Evolutionary conservation across 2,329 filamentous ascomycete species (phyloP).

Genomic region (Elsinoe fawcettii): DNA sequence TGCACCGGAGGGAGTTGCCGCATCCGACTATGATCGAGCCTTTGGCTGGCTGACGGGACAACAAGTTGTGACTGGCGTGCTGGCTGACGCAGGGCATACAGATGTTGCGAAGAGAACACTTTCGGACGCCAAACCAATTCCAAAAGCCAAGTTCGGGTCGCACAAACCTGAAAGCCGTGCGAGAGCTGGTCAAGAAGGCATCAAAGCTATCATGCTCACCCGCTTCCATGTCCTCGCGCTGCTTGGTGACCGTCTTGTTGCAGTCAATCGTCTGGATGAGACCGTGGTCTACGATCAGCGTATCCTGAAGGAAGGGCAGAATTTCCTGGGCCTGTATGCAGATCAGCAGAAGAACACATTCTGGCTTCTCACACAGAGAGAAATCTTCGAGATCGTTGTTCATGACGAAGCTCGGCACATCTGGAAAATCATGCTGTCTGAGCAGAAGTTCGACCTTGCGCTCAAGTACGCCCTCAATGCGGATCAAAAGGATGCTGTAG

Average conservation of each 20-base stretch:
- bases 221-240: slow-evolving; percentile 89
- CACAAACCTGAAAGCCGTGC: slow-evolving; percentile 49
- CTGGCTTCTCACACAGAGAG: slow-evolving; percentile 85
- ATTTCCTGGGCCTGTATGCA: slow-evolving; percentile 72
- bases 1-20: slow-evolving; percentile 45
- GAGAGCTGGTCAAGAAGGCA: slow-evolving; percentile 60
- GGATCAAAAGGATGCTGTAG: slow-evolving; percentile 80
- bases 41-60: slow-evolving; percentile 89
- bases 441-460: slow-evolving; percentile 81
- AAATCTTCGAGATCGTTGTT: slow-evolving; percentile 90
- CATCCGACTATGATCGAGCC: slow-evolving; percentile 49
- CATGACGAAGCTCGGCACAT: slow-evolving; percentile 86
- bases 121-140: slow-evolving; percentile 58
- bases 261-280: slow-evolving; percentile 79
- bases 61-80: slow-evolving; percentile 78
- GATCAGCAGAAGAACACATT: slow-evolving; percentile 94
- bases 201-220: slow-evolving; percentile 75
- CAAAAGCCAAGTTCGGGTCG: slow-evolving; percentile 1
- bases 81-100: slow-evolving; percentile 50
- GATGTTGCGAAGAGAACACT: slow-evolving; percentile 61
- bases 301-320: slow-evolving; percentile 72
- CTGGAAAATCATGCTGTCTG: slow-evolving; percentile 86
- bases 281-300: slow-evolving; percentile 80
- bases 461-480: slow-evolving; percentile 74
- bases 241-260: slow-evolving; percentile 73